Conservation (phyloP, 306 rosid genomes). For the Vigna unguiculata region DNA sequence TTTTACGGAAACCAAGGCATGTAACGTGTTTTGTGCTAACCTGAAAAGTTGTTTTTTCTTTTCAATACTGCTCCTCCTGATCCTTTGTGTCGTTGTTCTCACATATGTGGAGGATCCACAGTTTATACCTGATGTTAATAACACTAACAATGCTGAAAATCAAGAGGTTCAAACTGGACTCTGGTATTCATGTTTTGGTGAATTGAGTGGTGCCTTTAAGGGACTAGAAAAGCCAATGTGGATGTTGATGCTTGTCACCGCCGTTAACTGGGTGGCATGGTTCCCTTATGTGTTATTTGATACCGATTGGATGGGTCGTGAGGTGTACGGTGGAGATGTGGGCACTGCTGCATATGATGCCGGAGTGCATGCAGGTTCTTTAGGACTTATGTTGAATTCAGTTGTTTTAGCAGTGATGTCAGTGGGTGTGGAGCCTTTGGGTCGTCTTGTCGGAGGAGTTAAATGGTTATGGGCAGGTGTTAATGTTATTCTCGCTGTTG, state of each 20-base stretch:
- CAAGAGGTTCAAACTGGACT: too few relatives aligned
- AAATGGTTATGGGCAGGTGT: constrained; percentile 74
- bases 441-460: constrained; percentile 64
- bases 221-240: constrained; percentile 66
- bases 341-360: constrained; percentile 44
- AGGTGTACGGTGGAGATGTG: constrained; percentile 73
- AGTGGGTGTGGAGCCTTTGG: constrained; percentile 54
- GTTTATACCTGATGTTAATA: too few relatives aligned
- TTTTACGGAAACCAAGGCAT: constrained; percentile 64
- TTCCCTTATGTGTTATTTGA: constrained; percentile 73
- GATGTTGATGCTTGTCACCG: constrained; percentile 66
- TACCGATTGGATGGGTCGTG: constrained; percentile 91
- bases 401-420: constrained; percentile 66
- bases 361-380: constrained; percentile 64
- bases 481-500: constrained; percentile 61
- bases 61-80: constrained; percentile 39
- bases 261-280: constrained; percentile 82
- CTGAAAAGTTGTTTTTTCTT: constrained; percentile 80
- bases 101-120: constrained; percentile 43
- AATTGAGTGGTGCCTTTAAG: constrained; percentile 48
- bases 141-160: background rate
- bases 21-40: constrained; percentile 71
- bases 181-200: constrained; percentile 23
- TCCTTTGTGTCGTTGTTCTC: constrained; percentile 39
- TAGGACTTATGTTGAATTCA: constrained; percentile 69